phyloP scores from a whole-genome alignment of 2,329 filamentous ascomycete species.

The Monosporascus ibericus region DNA sequence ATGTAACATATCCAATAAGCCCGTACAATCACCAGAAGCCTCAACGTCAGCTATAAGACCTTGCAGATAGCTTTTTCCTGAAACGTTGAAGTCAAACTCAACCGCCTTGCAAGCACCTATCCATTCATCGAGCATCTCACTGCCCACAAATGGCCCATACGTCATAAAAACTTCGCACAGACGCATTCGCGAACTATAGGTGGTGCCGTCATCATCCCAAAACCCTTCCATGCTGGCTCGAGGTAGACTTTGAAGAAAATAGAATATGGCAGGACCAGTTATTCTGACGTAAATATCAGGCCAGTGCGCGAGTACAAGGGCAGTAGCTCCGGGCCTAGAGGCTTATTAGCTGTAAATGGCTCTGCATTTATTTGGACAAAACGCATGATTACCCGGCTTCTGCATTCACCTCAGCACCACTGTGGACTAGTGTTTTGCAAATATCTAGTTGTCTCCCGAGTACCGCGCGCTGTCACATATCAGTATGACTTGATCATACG shows the following conservation, averaged over 20 bases:
- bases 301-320: not conserved
- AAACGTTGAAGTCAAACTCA: conserved; percentile 2
- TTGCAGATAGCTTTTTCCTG: not conserved
- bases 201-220: not conserved
- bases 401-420: conserved; percentile 11
- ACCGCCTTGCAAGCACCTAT: not conserved
- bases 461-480: conserved; percentile 2
- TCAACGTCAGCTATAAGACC: no score
- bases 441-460: not conserved
- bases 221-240: not conserved
- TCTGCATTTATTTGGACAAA: no score
- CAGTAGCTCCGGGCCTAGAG: not conserved
- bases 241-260: conserved; percentile 3
- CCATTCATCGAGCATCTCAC: not conserved
- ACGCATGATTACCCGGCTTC: not conserved
- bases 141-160: not conserved
- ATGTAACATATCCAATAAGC: no score
- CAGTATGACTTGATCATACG: not conserved
- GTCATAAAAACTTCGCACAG: fast-evolving
- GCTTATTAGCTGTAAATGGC: not conserved
- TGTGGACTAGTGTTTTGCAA: conserved; percentile 7
- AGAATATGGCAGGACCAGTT: not conserved
- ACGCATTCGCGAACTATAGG: fast-evolving
- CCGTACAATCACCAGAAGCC: no score
- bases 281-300: not conserved